Evolutionary conservation across 192 early-diverging fungal species (phyloP), one percentile per base, ranked within the genome.

Genomic region (Coemansia sp.): DNA sequence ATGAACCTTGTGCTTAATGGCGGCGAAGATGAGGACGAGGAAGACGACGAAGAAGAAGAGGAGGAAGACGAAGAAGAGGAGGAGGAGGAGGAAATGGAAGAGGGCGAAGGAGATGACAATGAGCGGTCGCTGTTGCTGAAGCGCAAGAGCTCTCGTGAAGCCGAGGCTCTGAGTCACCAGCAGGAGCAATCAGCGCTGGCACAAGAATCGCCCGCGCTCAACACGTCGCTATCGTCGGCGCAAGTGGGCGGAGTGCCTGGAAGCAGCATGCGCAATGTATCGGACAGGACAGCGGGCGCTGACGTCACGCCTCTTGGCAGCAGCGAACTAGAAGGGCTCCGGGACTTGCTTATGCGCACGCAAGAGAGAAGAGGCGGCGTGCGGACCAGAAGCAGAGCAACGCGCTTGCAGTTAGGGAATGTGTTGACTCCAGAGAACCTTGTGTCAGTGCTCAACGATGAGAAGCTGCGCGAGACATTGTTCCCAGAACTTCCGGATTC

Each of bases 1-100:
- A 84, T 91, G 44, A 94, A 92, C 64, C 46, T 70, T 11, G 60
- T 88, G 56, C 83, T 93, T 52, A 88, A 83, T 55, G 81, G 36
- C 21, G 69, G 53, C 9, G 68, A 45, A 11, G 68, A 62, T 4
- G 43, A 34, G 5, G 60, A 63, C 34, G 69, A 68, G 2, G 68
- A 70, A 6, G 71, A 78, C 0, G 62, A 49, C 23, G 65, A 55
- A 0, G 60, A 60, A 2, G 68, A 72, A 0, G 68, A 64, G 0
- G 71, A 68, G 18, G 74, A 62, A 10, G 76, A 66, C 2, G 68
- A 67, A 2, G 65, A 60, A 33, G 52, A 59, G 1, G 67, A 67
- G 18, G 68, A 52, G 15, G 68, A 62, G 16, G 43, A 34, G 2
- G 63, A 64, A 8, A 48, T 53, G 33, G 69, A 66, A 4, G 68